Evolutionary conservation across 805 yeast species (phyloP).

Genomic region (Trichomonascus vanleenenianus): DNA sequence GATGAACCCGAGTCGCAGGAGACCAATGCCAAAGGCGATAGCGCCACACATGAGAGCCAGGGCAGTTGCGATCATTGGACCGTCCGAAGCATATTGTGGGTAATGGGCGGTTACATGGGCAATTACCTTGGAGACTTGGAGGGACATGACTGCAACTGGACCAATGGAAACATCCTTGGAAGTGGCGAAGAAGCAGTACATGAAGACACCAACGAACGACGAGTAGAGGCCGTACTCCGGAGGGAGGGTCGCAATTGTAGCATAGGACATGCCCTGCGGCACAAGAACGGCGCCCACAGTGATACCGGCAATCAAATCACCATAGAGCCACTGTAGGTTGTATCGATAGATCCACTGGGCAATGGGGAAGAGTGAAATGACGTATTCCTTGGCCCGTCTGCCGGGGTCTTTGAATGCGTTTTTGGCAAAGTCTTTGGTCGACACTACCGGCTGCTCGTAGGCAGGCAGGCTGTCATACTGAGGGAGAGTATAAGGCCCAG

Average conservation of each 20-base stretch:
- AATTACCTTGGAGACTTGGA: constrained; percentile 74
- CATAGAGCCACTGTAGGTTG: constrained; percentile 67
- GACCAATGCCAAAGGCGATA: constrained; percentile 74
- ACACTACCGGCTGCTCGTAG: constrained; percentile 3
- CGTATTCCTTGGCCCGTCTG: constrained; percentile 37
- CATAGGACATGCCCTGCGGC: constrained; percentile 95
- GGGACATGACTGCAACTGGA: constrained; percentile 94
- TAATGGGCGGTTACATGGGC: constrained; percentile 49
- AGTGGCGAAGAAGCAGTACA: constrained; percentile 87
- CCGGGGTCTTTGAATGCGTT: constrained; percentile 31
- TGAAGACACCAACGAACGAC: constrained; percentile 82
- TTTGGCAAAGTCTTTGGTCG: constrained; percentile 4
- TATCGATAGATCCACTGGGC: constrained; percentile 79
- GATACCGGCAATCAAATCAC: constrained; percentile 85
- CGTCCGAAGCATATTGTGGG: constrained; percentile 35
- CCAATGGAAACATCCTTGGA: constrained; percentile 94
- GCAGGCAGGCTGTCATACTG: neutral
- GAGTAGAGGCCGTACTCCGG: constrained; percentile 88
- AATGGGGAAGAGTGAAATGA: constrained; percentile 68
- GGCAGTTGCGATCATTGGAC: constrained; percentile 72
- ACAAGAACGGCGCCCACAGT: constrained; percentile 91
- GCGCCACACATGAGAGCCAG: constrained; percentile 79
- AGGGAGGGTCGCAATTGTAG: constrained; percentile 70
- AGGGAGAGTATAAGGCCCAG: neutral
- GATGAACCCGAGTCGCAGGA: constrained; percentile 77